Conservation (phyloP, 306 rosid genomes). For the Ochetophila trinervis region DNA sequence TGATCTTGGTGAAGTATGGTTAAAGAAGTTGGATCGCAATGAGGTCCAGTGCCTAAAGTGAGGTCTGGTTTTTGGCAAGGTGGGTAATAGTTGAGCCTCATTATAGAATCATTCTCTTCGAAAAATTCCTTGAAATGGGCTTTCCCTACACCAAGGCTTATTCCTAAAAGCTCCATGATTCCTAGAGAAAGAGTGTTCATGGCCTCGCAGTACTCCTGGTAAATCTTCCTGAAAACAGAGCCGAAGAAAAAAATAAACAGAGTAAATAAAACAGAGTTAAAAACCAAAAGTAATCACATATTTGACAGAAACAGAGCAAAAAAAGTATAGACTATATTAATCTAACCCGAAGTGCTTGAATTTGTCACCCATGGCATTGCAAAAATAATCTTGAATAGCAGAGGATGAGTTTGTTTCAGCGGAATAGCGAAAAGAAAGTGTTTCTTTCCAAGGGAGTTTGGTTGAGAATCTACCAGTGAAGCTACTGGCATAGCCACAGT, state of each 20-base stretch:
- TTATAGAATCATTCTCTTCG: conserved; percentile 72
- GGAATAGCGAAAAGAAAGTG: conserved; percentile 64
- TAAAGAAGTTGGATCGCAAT: conserved; percentile 92
- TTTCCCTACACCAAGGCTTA: conserved; percentile 74
- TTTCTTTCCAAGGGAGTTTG: conserved; percentile 95
- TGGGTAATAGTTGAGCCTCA: conserved; percentile 93
- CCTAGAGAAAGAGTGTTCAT: conserved; percentile 88
- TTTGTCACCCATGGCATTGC: conserved; percentile 49
- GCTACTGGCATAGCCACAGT: conserved; percentile 95
- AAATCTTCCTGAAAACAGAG: conserved; percentile 46
- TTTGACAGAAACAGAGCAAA: neutral
- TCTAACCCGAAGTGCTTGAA: conserved; percentile 63
- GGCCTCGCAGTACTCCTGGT: conserved; percentile 72
- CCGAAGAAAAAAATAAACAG: too few relatives aligned
- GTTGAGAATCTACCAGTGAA: conserved; percentile 85
- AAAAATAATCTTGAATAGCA: conserved; percentile 49
- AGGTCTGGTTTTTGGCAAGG: conserved; percentile 85
- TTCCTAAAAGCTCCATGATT: conserved; percentile 90
- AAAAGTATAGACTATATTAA: neutral
- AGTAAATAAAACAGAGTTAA: conserved; percentile 1
- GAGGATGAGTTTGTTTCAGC: conserved; percentile 30
- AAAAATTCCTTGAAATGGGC: conserved; percentile 60
- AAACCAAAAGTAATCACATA: neutral
- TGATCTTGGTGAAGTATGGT: conserved; percentile 93
- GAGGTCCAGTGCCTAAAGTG: conserved; percentile 94